These are phyloP conservation scores for Solanum lycopersicoides DNA, from an alignment of 257 asterid genomes.

Conservation along the genomic window DNA sequence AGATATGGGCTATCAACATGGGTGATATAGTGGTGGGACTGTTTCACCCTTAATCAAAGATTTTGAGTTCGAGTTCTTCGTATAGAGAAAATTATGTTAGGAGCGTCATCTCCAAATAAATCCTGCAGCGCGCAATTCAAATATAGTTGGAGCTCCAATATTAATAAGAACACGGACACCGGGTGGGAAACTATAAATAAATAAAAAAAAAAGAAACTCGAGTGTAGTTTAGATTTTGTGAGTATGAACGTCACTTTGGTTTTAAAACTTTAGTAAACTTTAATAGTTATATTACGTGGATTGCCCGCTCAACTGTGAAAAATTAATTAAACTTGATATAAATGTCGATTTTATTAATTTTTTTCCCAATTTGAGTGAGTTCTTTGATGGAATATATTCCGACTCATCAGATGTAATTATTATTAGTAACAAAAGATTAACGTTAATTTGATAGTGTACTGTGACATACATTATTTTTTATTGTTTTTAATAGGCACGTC, in stretches of 20 bases:
- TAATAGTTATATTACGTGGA: background rate
- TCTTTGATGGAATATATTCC: background rate
- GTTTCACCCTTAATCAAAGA: too few species aligned
- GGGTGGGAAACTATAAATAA: too few species aligned
- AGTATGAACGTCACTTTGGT: background rate
- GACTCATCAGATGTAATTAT: background rate
- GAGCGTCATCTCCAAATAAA: too few species aligned
- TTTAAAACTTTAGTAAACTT: background rate
- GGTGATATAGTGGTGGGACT: too few species aligned
- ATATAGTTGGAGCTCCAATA: too few species aligned
- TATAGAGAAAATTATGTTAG: too few species aligned
- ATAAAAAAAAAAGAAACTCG: background rate
- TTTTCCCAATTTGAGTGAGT: background rate
- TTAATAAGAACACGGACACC: too few species aligned
- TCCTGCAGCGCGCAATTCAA: too few species aligned
- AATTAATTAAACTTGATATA: background rate
- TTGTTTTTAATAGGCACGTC: conserved; percentile 25
- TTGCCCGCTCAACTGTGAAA: background rate
- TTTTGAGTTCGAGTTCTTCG: too few species aligned
- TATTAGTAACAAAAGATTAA: background rate
- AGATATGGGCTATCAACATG: background rate
- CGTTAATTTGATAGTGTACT: background rate
- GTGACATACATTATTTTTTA: background rate
- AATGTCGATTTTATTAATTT: background rate
- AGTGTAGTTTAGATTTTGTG: background rate